Evolutionary conservation across 495 filamentous ascomycete species (phyloP).

Genomic region (Aspergillus nidulans): DNA sequence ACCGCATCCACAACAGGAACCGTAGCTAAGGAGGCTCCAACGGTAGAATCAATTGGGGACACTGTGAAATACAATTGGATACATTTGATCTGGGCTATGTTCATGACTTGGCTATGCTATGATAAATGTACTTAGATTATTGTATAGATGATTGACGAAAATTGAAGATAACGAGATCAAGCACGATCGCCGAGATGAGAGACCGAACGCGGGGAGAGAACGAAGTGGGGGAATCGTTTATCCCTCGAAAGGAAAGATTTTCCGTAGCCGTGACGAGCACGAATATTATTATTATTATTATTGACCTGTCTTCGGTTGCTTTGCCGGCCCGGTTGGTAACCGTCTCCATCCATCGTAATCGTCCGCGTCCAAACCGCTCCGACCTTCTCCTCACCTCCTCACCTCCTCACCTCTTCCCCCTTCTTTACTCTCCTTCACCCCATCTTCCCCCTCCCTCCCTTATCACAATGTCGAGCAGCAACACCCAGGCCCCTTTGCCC

Average conservation of each 20-base stretch:
- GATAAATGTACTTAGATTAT: constrained; percentile 4
- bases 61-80: neutral
- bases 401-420: constrained; percentile 11
- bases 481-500: constrained; percentile 60
- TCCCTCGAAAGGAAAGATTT: neutral
- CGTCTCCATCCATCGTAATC: neutral
- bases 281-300: neutral
- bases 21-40: constrained; percentile 56
- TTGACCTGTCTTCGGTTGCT: constrained; percentile 3
- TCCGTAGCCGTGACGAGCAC: neutral
- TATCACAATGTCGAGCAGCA: constrained; percentile 55
- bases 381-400: constrained; percentile 1
- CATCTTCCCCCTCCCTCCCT: constrained; percentile 11
- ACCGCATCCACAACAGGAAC: constrained; percentile 42
- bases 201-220: neutral
- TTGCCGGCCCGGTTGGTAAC: constrained; percentile 7
- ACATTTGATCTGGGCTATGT: constrained; percentile 8
- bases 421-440: constrained; percentile 12
- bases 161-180: neutral
- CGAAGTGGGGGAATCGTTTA: constrained; percentile 6
- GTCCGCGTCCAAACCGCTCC: neutral
- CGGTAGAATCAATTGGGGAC: constrained; percentile 4
- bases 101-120: constrained; percentile 17
- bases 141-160: neutral
- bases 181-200: neutral